These are phyloP conservation scores for Chenopodium formosanum DNA, from an alignment of 148 eudicot species.

Conservation along the genomic window DNA sequence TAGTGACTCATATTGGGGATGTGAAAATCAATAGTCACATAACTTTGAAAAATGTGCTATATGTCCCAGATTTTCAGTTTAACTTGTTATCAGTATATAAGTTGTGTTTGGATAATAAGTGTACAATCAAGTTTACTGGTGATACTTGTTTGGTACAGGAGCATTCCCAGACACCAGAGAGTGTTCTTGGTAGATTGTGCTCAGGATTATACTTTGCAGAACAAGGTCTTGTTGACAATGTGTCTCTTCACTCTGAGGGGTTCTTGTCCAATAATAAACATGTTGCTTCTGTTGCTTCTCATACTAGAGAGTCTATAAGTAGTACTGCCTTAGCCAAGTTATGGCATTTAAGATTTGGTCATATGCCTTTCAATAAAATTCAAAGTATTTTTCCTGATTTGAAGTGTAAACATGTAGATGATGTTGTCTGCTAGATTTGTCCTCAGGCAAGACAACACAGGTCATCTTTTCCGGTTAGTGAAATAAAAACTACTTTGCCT, in stretches of 20 bases:
- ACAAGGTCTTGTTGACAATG: not conserved
- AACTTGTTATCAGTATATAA: not conserved
- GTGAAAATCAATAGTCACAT: not conserved
- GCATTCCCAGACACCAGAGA: not conserved
- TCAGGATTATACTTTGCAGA: not conserved
- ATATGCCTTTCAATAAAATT: not conserved
- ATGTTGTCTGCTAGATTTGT: not conserved
- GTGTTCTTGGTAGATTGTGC: not conserved
- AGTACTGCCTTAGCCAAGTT: not conserved
- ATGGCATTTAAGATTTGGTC: not conserved
- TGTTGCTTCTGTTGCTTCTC: no score
- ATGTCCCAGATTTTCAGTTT: not conserved
- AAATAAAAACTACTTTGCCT: not conserved
- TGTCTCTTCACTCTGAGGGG: no score
- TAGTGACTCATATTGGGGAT: not conserved
- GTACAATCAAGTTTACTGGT: not conserved
- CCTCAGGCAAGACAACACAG: not conserved
- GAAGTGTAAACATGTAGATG: not conserved
- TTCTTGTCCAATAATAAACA: no score
- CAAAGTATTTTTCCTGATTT: accelerated
- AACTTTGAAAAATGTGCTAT: not conserved
- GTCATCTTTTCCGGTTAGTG: not conserved
- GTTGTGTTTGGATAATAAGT: not conserved
- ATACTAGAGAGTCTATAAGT: not conserved
- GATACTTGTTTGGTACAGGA: not conserved